Conservation (phyloP, 768 basidiomycete genomes). For the Naganishia onofrii region DNA sequence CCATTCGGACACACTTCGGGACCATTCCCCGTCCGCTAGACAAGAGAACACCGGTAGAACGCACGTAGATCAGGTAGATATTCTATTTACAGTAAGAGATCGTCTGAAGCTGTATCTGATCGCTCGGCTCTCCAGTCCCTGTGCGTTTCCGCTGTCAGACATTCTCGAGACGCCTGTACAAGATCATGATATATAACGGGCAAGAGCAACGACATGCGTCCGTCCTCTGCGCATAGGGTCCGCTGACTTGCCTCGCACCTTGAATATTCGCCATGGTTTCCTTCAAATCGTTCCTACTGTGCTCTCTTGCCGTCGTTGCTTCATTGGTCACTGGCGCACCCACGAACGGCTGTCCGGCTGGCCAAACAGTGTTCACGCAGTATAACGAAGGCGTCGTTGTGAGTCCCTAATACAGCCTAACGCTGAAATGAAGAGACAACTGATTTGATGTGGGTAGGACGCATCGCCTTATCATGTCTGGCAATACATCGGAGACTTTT, state of each 20-base stretch:
- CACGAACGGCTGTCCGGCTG: not conserved
- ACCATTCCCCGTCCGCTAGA: not conserved
- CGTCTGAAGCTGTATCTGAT: too few relatives aligned
- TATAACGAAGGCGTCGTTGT: not conserved
- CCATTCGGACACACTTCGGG: too few relatives aligned
- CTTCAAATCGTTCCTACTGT: not conserved
- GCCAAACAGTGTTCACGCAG: not conserved
- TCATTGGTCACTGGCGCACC: not conserved
- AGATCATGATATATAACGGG: not conserved
- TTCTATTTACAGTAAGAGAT: not conserved
- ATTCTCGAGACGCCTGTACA: too few relatives aligned
- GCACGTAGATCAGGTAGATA: too few relatives aligned
- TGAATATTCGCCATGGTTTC: not conserved
- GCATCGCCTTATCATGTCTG: constrained; percentile 30
- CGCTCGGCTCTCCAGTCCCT: too few relatives aligned
- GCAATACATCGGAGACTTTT: constrained; percentile 36
- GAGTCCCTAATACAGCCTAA: too few relatives aligned
- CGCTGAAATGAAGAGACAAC: too few relatives aligned
- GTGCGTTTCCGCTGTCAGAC: too few relatives aligned
- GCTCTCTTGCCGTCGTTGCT: not conserved
- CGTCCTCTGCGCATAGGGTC: too few relatives aligned
- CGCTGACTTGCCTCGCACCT: too few relatives aligned
- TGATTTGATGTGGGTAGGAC: too few relatives aligned
- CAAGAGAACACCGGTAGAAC: constrained; percentile 3
- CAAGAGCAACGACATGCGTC: too few relatives aligned